Evolutionary conservation across 2,329 filamentous ascomycete species (phyloP), one percentile per base, ranked within the genome.

Genomic region (Tolypocladium ovalisporum): DNA sequence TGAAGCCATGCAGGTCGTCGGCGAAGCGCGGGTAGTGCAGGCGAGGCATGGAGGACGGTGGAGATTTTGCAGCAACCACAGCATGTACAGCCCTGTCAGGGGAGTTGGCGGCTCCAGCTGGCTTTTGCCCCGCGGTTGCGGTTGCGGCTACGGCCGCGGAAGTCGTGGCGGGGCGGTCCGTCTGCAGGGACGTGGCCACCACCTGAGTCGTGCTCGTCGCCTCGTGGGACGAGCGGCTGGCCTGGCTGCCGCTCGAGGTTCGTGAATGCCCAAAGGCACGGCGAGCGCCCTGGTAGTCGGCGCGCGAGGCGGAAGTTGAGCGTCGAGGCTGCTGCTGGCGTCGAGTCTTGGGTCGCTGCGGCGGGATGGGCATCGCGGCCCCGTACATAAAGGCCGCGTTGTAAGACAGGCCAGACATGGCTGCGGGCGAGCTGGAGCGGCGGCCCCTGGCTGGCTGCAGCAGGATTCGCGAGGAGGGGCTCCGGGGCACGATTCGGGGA

Each of bases 201-300:
- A 19, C 19, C 17, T 22, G 47, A 22, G 29, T 51, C 29, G 17
- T 34, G 27, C 17, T 9, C 47, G 27, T 3, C 1, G 47, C 47
- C 40, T 66, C 61, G 59, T 65, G 58, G 22, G 65, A 65, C 22
- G 62, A 64, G 35, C 60, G 60, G 36, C 62, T 64, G 24, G 58
- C 17, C 52, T 62, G 64, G 59, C 68, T 69, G 52, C 65, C 65
- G 59, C 67, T 71, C 54, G 68, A 70, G 7, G 67, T 69, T 40
- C 68, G 59, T 34, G 64, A 63, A 60, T 70, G 68, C 27, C 65
- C 66, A 32, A 57, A 27, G 32, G 22, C 39, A 32, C 57, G 54
- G 32, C 52, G 39, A 27, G 54, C 27, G 19, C 36, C 27, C 10
- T 17, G 37, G 22, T 53, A 36, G 37, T 54, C 56, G 37, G 42